A percentile compares a stretch with the other conserved stretches of the same genome.
Conservation (phyloP, 2,329 filamentous ascomycete genomes). For the Diaporthe citrichinensis region DNA sequence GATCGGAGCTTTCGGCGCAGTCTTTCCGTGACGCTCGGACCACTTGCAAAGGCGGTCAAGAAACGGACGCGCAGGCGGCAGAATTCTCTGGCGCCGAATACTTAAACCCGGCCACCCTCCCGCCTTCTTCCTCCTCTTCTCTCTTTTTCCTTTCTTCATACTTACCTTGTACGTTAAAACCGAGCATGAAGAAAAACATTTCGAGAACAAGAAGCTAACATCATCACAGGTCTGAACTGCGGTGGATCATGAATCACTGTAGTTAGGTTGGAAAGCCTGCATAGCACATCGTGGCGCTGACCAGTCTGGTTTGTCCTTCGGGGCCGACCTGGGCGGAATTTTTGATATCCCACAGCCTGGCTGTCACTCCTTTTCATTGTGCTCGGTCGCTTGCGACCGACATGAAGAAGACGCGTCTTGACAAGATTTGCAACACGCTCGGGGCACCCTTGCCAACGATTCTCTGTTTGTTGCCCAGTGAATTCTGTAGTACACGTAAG, state of each 20-base stretch:
- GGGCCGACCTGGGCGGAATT: conserved; percentile 66
- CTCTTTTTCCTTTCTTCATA: conserved; percentile 45
- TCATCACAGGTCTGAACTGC: conserved; percentile 22
- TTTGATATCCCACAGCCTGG: conserved; percentile 56
- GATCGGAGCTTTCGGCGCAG: conserved; percentile 40
- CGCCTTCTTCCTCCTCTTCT: conserved; percentile 45
- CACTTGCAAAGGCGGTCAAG: conserved; percentile 12
- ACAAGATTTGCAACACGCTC: too few species aligned
- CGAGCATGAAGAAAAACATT: too few species aligned
- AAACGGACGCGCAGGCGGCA: conserved; percentile 3
- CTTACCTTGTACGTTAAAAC: conserved; percentile 33
- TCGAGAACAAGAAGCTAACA: too few species aligned
- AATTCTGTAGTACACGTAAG: too few species aligned
- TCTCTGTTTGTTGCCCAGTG: too few species aligned
- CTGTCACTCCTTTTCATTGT: conserved; percentile 62
- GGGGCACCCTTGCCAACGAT: too few species aligned
- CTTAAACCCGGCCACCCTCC: conserved; percentile 32
- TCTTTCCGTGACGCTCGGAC: conserved; percentile 29
- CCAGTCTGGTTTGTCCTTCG: conserved; percentile 65
- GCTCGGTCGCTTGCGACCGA: conserved; percentile 53
- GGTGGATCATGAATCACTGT: conserved; percentile 60
- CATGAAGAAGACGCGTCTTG: conserved; percentile 55
- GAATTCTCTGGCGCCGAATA: not conserved
- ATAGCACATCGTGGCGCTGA: conserved; percentile 68
- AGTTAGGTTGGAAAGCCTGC: conserved; percentile 62